A percentile compares a stretch with the other conserved stretches of the same genome.
Evolutionary conservation across 768 basidiomycete species (phyloP).

Genomic region (Naganishia vishniacii): DNA sequence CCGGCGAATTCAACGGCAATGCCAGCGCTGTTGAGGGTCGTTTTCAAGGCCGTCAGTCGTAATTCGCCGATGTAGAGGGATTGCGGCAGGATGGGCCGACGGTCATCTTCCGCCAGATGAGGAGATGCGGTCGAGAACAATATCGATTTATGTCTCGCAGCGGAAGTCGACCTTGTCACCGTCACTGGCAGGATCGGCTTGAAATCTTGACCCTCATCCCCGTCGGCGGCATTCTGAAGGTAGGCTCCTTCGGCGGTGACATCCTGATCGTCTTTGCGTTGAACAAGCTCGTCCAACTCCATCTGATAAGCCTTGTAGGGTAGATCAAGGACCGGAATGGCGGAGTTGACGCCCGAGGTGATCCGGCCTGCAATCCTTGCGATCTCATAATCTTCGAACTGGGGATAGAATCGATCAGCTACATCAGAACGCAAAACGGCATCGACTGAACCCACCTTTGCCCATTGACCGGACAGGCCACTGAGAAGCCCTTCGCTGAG

Average conservation of each 20-base stretch:
- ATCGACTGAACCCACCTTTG: constrained; percentile 59
- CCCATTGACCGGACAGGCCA: constrained; percentile 65
- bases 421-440: not conserved
- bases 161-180: not conserved
- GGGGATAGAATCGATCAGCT: not conserved
- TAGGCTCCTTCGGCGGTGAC: constrained; percentile 11
- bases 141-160: not conserved
- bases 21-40: constrained; percentile 65
- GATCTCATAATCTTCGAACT: constrained; percentile 98
- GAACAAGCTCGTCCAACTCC: not conserved
- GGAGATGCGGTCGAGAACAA: constrained; percentile 12
- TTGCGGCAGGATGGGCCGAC: constrained; percentile 62
- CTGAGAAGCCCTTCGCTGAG: constrained; percentile 81
- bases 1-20: constrained; percentile 93
- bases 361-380: constrained; percentile 88
- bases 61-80: constrained; percentile 98
- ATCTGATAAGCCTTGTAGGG: constrained; percentile 21
- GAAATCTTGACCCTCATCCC: constrained; percentile 6
- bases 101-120: constrained; percentile 12
- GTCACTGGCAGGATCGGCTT: constrained; percentile 9
- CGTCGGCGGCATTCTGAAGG: constrained; percentile 11
- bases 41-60: constrained; percentile 80
- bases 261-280: constrained; percentile 3
- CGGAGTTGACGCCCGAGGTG: constrained; percentile 74
- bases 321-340: constrained; percentile 74